Base-by-base conservation (phyloP, 352 stramenopile species). In the Aphanomyces invadans region DNA sequence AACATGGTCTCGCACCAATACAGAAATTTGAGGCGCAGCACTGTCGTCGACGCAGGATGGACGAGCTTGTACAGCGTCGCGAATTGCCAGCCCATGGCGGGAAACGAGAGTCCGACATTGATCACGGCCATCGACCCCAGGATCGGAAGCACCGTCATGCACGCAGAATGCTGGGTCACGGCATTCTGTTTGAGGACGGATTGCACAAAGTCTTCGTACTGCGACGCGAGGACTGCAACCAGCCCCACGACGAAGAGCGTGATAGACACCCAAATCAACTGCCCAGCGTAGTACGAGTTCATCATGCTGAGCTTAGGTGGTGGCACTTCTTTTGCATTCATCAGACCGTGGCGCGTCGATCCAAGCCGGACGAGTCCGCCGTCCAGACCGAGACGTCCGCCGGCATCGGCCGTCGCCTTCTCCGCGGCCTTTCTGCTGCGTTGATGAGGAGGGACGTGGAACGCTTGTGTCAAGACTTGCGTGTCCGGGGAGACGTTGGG, bases 201-300 rank as follows among this genome's bases (percentile, higher is more conserved):
- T 15, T 53, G 21, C 19, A 66, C 51, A 5, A 12, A 23, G 38
- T 44, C 15, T 25, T 66, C 29, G 21, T 23, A 66, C 17, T 60
- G 59, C 28, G 36, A 57, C 17, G 36, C 59, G 7, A 44, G 36
- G 28, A 66, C 29, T 23, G 26, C 38, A 15, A 38, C 44, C 7
- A 66, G 15, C 21, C 59, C 59, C 2, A 66, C 23, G 17, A 38
- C 38, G 25, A 21, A 56, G 4, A 39, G 57, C 23, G 51, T 15
- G 28, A 38, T 66, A 15, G 59, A 56, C 11, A 66, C 25, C 4
- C 31, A 60, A 15, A 44, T 44, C 11, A 66, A 44, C 33, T 4
- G 23, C 10, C 59, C 59, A 7, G 59, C 59, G 46, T 66, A 38
- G 46, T 66, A 66, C 36, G 59, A 66, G 33, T 66, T 66, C 15